Base-by-base conservation (phyloP, 116 monocot species). In the Zostera marina region DNA sequence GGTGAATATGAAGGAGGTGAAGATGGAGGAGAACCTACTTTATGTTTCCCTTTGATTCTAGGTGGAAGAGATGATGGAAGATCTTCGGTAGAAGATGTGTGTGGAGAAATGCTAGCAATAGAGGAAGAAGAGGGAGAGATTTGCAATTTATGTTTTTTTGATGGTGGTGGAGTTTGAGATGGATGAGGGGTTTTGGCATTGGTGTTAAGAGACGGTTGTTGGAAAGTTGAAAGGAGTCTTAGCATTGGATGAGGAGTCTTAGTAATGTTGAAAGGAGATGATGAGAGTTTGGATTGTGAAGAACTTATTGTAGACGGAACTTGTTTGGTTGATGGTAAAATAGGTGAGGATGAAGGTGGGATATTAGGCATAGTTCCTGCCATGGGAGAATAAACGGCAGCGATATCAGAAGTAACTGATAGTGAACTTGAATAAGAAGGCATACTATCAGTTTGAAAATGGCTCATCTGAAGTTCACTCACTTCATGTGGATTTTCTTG, bases 391-490 rank as follows among this genome's bases (percentile, higher is more conserved):
- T 19, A 56, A 56, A 23, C 56, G 20, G 13, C 14, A 3, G 21
- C 39, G 22, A 47, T 12, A 42, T 67, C 58, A 19, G 59, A 58
- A 5, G 67, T 32, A 41, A 46, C 47, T 58, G 67, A 58, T 47
- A 45, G 14, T 45, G 67, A 49, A 40, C 58, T 67, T 7, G 54
- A 32, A 67, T 58, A 67, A 58, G 56, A 58, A 13, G 58, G 49
- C 32, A 58, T 32, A 22, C 15, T 22, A 40, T 52, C 63, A 58
- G 15, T 58, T 23, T 61, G 61, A 61, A 41, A 20, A 47, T 21
- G 8, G 14, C 25, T 47, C 8, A 8, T 14, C 32, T 41, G 47
- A 61, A 32, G 9, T 22, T 67, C 58, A 46, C 14, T 40, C 40
- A 22, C 41, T 14, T 59, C 51, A 9, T 11, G 41, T 48, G 32